Base-by-base conservation (phyloP, 441 rosid genomes). In the Oxalis stricta region DNA sequence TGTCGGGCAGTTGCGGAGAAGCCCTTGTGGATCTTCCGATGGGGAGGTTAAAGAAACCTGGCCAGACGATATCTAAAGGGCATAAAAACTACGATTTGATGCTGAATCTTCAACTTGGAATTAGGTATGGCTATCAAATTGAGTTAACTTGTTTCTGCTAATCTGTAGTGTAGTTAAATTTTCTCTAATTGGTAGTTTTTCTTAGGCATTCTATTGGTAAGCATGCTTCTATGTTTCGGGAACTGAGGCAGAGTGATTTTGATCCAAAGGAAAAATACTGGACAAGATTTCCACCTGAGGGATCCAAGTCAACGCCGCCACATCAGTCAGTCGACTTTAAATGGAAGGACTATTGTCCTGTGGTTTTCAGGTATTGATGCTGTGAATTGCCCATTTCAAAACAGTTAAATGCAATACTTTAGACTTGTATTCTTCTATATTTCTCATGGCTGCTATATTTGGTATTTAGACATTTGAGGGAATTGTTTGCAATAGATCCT, bases 291-390 rank as follows among this genome's bases (percentile, higher is more conserved):
- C 76, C 79, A 0, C 64, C 73, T 0, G 79, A 69, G 56, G 79
- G 79, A 3, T 73, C 79, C 8, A 73, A 69, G 46, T 58, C 41
- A 31, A 73, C 80, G 5, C 80, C 71, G 5, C 73, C 76, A 2
- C 80, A 70, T 70, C 57, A 33, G n/a, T 66, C 76, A 0, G 51
- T 33, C 17, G 76, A 73, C 22, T 73, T 73, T 38, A 60, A 68
- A 29, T 73, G 79, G 79, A 73, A 73, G 58, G 79, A 73, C 41
- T 73, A 73, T 32, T 73, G 79, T 29, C 76, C 79, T 16, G 17
- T 61, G 44, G 79, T 73, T 32, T 73, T 73, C 55, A 64, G 76
- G 79, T 69, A 49, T 23, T 23, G 10, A 12, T 42, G 38, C 29
- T 9, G 12, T 13, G 22, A 2, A 4, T 7, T 30, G 11, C 28